Base-by-base conservation (phyloP, 2,329 filamentous ascomycete species). In the Beauveria medogensis region DNA sequence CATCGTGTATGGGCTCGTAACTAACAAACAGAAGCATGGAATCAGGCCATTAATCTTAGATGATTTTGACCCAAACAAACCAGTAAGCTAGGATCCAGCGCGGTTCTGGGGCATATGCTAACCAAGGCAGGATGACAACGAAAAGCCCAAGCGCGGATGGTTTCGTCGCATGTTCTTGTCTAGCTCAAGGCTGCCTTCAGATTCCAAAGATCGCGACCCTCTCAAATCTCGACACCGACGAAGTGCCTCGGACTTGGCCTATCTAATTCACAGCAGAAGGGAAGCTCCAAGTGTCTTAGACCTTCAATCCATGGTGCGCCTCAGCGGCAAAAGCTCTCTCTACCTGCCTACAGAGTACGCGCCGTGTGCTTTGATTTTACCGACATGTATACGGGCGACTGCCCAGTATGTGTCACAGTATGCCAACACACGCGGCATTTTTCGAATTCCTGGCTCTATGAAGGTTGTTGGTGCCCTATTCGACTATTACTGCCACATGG, bases 311-410 rank as follows among this genome's bases (percentile, higher is more conserved):
- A 78, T 89, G 65, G 79, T 88, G 20, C 79, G 84, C 12, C 70
- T 88, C 34, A 85, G 84, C 64, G 86, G 86, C 43, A 83, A 83
- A 68, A 86, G 83, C 68, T 72, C 82, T 34, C 72, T 89, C 53
- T 82, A 85, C 65, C 73, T 89, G 9, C 85, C 85, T 1, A 65
- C 75, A 3, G 83, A 85, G 58, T 83, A 86, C 65, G 76, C 84
- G 3, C 79, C 83, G 1, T 77, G 80, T 20, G 79, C 80, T 26
- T 72, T 89, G 28, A 73, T 82, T 20, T 72, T 89, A 34, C 86
- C 86, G 9, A 88, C 86, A 4, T 87, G 86, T 65, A 77, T 89
- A 54, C 83, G 86, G 50, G 86, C 86, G 10, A 85, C 83, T 9
- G 84, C 82, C n/a, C 83, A 88, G 64, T 80, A 84, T 68, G 77